Evolutionary conservation across 1,284 basidiomycete genomes (phyloP).

Genomic region (Hortiboletus rubellus): DNA sequence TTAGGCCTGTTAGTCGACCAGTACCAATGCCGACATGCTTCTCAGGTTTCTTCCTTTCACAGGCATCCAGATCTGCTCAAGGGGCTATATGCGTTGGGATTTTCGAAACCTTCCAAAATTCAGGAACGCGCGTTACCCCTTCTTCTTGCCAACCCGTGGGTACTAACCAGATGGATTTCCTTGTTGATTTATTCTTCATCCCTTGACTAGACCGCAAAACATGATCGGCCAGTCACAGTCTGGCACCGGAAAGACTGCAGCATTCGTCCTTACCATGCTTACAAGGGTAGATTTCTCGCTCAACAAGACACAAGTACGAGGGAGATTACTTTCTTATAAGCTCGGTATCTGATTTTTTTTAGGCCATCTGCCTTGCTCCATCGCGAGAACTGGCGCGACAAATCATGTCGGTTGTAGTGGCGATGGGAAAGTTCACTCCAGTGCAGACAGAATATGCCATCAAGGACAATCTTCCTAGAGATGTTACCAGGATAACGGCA

Average conservation of each 20-base stretch:
- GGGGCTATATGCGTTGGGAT: slow-evolving; percentile 96
- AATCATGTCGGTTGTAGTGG: slow-evolving; percentile 92
- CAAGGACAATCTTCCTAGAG: slow-evolving; percentile 75
- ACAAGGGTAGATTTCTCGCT: slow-evolving; percentile 87
- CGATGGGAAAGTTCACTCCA: slow-evolving; percentile 94
- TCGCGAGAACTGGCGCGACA: slow-evolving; percentile 97
- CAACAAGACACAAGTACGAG: slow-evolving; percentile 79
- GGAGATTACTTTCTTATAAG: not conserved
- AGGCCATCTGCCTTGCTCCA: slow-evolving; percentile 93
- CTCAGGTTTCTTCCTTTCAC: slow-evolving; percentile 12
- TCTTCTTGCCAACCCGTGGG: slow-evolving; percentile 87
- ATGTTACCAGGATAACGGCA: slow-evolving; percentile 74
- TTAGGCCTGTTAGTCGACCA: slow-evolving; percentile 77
- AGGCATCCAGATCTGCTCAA: slow-evolving; percentile 90
- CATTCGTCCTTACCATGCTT: slow-evolving; percentile 97
- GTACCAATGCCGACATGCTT: slow-evolving; percentile 10
- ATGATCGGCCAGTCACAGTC: slow-evolving; percentile 99
- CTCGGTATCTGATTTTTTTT: slow-evolving; percentile 9
- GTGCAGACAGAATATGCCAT: slow-evolving; percentile 95
- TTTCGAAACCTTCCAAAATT: slow-evolving; percentile 98
- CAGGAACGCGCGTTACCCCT: slow-evolving; percentile 97
- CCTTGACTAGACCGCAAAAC: slow-evolving; percentile 76
- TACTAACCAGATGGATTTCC: not conserved
- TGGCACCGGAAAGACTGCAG: slow-evolving; percentile 98
- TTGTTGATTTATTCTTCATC: slow-evolving; percentile 8